Evolutionary conservation across 805 yeast genomes (phyloP).

Genomic region (Kazachstania africana): DNA sequence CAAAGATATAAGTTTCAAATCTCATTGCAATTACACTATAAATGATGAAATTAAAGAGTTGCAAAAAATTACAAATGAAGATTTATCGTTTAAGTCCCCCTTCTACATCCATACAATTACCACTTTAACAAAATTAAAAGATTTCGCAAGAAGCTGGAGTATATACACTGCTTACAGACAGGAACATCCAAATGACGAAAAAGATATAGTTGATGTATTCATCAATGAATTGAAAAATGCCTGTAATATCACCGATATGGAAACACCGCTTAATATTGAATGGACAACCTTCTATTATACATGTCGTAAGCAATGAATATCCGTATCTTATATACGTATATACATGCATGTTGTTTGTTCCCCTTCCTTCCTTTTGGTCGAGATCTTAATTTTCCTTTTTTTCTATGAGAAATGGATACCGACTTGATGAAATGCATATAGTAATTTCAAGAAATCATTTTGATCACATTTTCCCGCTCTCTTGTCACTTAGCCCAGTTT

Average conservation of each 20-base stretch:
- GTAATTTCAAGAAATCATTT: slow-evolving; percentile 74
- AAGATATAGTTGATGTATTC: slow-evolving; percentile 39
- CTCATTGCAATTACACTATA: too few relatives aligned
- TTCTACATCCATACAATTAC: slow-evolving; percentile 26
- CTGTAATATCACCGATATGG: slow-evolving; percentile 34
- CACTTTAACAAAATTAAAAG: slow-evolving; percentile 34
- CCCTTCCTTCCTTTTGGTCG: too few relatives aligned
- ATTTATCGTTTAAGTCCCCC: too few relatives aligned
- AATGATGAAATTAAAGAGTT: slow-evolving; percentile 6
- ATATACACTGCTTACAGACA: slow-evolving; percentile 48
- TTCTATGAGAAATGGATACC: slow-evolving; percentile 94
- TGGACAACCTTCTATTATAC: slow-evolving; percentile 48
- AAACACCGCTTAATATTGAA: slow-evolving; percentile 32
- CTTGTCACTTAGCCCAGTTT: slow-evolving; percentile 72
- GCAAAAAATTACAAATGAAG: neutral
- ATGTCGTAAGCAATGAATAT: too few relatives aligned
- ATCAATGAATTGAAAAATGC: slow-evolving; percentile 31
- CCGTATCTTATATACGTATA: too few relatives aligned
- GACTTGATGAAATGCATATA: slow-evolving; percentile 91
- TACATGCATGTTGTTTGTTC: too few relatives aligned
- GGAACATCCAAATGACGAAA: slow-evolving; percentile 27
- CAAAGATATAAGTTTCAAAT: slow-evolving; percentile 28
- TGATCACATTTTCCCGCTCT: slow-evolving; percentile 94
- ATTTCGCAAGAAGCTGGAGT: slow-evolving; percentile 55
- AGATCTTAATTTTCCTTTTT: too few relatives aligned